Conservation (phyloP, 805 yeast species). For the Candida glaebosa region DNA sequence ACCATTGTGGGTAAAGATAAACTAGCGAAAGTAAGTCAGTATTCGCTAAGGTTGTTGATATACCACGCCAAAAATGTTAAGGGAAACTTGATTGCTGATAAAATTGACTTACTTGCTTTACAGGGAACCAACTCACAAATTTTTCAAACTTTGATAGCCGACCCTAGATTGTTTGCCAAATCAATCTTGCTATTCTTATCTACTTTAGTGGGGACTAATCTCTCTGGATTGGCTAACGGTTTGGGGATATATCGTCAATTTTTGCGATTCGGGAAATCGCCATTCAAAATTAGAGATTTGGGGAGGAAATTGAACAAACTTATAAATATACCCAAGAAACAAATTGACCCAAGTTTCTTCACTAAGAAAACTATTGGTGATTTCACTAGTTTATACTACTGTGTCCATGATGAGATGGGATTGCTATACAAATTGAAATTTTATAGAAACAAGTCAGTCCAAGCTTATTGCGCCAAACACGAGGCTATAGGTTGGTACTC, state of each 20-base stretch:
- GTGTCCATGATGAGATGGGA: slow-evolving; percentile 60
- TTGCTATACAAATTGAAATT: slow-evolving; percentile 54
- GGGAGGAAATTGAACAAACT: slow-evolving; percentile 22
- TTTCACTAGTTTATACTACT: slow-evolving; percentile 56
- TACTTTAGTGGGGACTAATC: slow-evolving; percentile 37
- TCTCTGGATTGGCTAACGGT: slow-evolving; percentile 43
- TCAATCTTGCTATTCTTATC: slow-evolving; percentile 33
- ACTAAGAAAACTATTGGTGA: slow-evolving; percentile 50
- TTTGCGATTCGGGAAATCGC: slow-evolving; percentile 67
- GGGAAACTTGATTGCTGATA: slow-evolving; percentile 28
- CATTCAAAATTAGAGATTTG: slow-evolving; percentile 48
- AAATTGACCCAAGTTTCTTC: slow-evolving; percentile 18
- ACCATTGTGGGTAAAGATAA: slow-evolving; percentile 69
- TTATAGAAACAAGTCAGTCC: slow-evolving; percentile 33
- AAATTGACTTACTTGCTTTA: slow-evolving; percentile 29
- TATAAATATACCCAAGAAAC: slow-evolving; percentile 11
- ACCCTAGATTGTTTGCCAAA: slow-evolving; percentile 35
- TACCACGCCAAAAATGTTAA: slow-evolving; percentile 43
- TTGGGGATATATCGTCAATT: slow-evolving; percentile 61
- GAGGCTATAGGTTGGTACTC: slow-evolving; percentile 69
- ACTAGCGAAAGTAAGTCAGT: slow-evolving; percentile 61
- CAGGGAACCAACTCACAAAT: slow-evolving; percentile 32
- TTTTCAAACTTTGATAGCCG: slow-evolving; percentile 29
- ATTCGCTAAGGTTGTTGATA: slow-evolving; percentile 50
- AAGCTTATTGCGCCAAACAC: slow-evolving; percentile 46